A percentile compares a stretch with the other conserved stretches of the same genome.
Evolutionary conservation across 2,329 filamentous ascomycete genomes (phyloP).

Genomic region (Septoria linicola): DNA sequence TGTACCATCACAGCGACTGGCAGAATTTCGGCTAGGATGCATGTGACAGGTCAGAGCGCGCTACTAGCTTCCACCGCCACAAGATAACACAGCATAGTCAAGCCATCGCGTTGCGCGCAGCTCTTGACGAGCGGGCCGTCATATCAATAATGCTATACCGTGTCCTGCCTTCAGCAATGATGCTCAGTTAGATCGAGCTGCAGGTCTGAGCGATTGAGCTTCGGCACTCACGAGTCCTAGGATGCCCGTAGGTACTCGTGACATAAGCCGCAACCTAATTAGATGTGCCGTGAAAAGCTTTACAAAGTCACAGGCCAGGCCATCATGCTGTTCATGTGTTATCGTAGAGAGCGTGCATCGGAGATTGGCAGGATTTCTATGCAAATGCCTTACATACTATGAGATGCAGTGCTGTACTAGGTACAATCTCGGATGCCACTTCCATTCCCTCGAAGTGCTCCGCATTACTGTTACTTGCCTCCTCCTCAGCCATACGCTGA

Average conservation of each 20-base stretch:
- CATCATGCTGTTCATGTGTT: too few relatives aligned
- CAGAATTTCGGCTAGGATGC: neutral
- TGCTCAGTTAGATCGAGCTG: too few relatives aligned
- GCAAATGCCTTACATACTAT: constrained; percentile 10
- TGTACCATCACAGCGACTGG: neutral
- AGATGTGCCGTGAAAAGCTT: too few relatives aligned
- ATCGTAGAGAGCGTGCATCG: too few relatives aligned
- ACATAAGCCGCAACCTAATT: constrained; percentile 10
- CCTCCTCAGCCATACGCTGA: constrained; percentile 14
- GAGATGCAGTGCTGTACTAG: constrained; percentile 19
- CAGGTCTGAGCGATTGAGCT: too few relatives aligned
- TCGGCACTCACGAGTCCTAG: too few relatives aligned
- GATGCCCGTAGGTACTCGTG: constrained; percentile 12
- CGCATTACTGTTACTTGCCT: constrained; percentile 2
- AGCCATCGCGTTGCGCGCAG: neutral
- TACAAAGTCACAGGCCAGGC: neutral
- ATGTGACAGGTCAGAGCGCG: neutral
- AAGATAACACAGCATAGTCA: too few relatives aligned
- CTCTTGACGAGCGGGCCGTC: too few relatives aligned
- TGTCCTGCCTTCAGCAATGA: too few relatives aligned
- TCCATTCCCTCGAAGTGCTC: neutral
- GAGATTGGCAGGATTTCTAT: too few relatives aligned
- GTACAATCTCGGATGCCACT: constrained; percentile 16
- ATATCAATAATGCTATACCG: neutral
- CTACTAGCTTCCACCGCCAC: too few relatives aligned